Base-by-base conservation (phyloP, 805 yeast genomes). In the Jamesozyma gamospora region DNA sequence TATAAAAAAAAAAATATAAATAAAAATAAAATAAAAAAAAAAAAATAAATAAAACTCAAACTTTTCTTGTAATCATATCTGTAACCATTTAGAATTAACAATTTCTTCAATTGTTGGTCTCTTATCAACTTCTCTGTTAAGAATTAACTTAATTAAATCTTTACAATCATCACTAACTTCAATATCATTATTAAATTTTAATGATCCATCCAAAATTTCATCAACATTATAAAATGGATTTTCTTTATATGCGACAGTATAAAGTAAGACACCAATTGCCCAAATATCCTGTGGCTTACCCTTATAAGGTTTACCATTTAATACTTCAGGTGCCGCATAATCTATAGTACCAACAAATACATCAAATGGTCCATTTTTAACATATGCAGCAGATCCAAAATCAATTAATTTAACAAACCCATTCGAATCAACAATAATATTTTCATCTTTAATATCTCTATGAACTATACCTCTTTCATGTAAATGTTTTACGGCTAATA, bases 321-420 rank as follows among this genome's bases (percentile, higher is more conserved):
- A 67, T 0, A 90, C 95, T 58, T 90, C 98, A 0, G 98, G 97
- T 0, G 96, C 92, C 0, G 97, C 96, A 58, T 88, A 90, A 59
- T 92, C 96, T 28, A 90, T 77, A 0, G 98, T 90, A 1, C 98
- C 97, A 1, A 90, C 96, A 63, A 90, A 90, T 2, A 88, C 95
- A 48, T 87, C 95, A 62, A 90, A 90, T 3, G 97, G 97, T 0
- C 96, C 97, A 61, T 77, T 85, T 46, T 72, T 75, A n/a, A 77
- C 73, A 56, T 84, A 84, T 0, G 96, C 94, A 1, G 96, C 94
- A 31, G 94, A 81, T 0, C 97, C 97, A 60, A 85, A 90, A 62
- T 90, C 97, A 53, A 90, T 88, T 45, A 90, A 66, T 57, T 87
- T 87, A 39, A 85, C 79, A 28, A 74, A 69, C 1, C 92, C 92